These are phyloP conservation scores for Xylariaceae sp. DNA, from an alignment of 2,329 filamentous ascomycete genomes.

Conservation along the genomic window DNA sequence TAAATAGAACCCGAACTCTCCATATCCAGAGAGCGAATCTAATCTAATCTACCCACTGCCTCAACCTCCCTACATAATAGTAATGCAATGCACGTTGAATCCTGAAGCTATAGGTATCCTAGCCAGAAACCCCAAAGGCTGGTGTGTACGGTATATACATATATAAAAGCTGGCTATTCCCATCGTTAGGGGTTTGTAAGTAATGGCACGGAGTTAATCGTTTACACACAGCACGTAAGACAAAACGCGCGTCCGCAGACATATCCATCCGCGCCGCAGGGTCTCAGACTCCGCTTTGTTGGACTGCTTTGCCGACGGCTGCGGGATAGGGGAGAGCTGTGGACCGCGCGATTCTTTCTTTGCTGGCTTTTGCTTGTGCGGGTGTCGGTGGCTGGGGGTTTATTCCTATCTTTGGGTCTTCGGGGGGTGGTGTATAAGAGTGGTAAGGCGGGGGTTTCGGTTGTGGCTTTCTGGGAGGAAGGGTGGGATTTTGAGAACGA, in stretches of 20 bases:
- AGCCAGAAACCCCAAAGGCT: too few species aligned
- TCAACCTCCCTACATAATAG: too few species aligned
- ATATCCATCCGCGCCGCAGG: slow-evolving; percentile 56
- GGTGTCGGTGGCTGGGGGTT: slow-evolving; percentile 25
- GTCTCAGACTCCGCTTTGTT: too few species aligned
- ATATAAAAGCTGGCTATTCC: too few species aligned
- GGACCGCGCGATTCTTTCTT: slow-evolving; percentile 10
- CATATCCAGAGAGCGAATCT: too few species aligned
- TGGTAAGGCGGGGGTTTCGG: slow-evolving; percentile 7
- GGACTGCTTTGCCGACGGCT: slow-evolving; percentile 24
- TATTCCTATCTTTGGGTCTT: slow-evolving; percentile 8
- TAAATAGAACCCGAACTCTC: too few species aligned
- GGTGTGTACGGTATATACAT: too few species aligned
- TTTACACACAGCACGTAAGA: slow-evolving; percentile 48
- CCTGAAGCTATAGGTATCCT: too few species aligned
- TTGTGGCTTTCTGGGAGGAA: slow-evolving; percentile 4
- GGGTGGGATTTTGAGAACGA: slow-evolving; percentile 12
- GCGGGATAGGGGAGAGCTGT: slow-evolving; percentile 32
- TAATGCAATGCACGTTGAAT: too few species aligned
- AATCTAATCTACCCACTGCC: too few species aligned
- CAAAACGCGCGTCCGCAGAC: slow-evolving; percentile 56
- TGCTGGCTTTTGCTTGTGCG: slow-evolving; percentile 11
- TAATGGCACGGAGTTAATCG: too few species aligned
- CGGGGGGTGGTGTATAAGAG: slow-evolving; percentile 17
- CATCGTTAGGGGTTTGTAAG: too few species aligned